Base-by-base conservation (phyloP, 106 monocot genomes). In the Dendrobium chrysotoxum region DNA sequence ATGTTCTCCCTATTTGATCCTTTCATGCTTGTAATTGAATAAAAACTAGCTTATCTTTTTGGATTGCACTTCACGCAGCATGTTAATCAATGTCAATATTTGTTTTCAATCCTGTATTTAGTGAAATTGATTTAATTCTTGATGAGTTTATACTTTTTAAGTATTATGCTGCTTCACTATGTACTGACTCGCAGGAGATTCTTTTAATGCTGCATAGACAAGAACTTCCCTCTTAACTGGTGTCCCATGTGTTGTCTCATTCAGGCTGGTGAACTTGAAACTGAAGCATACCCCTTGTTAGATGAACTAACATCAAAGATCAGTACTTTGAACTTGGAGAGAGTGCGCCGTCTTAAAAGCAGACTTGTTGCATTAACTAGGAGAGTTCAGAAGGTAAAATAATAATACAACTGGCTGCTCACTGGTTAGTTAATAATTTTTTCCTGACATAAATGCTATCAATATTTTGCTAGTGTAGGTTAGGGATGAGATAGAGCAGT, bases 401-500 rank as follows among this genome's bases (percentile, higher is more conserved):
- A 50, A 15, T 47, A 30, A 68, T 77, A 31, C 67, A 50, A 50
- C 53, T 61, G 25, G 46, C 8, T 15, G 11, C 11, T 53, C 42
- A 45, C 5, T 20, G 3, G 20, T 50, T 50, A 1, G 7, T 9
- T 41, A 17, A 39, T 28, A 25, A 45, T 16, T 13, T 47, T 57
- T 55, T 44, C 40, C 40, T 39, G 9, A 45, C 13, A 15, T 38
- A 20, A 61, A 46, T 47, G 6, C 25, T 65, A 42, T 57, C 26
- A 67, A 78, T 41, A 28, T 77, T 75, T 77, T 82, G 9, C 77
- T 76, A 57, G 17, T 77, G 50, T 81, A 96, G 96, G 96, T 90
- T 41, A 84, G 92, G 81, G 92, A 96, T 89, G 96, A 96, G 83
- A 91, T 96, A 83, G 96, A 96, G 73, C 96, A 96, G 28, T 79